Evolutionary conservation across 2,329 filamentous ascomycete genomes (phyloP), one percentile per base, ranked within the genome.

Genomic region (Colletotrichum siamense): DNA sequence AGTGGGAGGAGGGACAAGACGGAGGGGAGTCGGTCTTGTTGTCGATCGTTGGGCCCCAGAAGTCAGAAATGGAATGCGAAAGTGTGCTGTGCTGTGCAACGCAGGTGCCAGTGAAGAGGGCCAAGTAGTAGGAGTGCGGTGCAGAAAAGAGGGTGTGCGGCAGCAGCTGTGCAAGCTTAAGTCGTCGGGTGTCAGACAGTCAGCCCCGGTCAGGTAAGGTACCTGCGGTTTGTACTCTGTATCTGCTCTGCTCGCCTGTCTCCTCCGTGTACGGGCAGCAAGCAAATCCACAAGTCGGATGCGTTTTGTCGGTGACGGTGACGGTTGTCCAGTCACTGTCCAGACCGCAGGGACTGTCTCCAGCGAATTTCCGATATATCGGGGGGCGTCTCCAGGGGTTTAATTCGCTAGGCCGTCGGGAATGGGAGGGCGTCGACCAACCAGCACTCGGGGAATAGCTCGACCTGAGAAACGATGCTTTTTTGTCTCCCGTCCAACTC

Each of bases 341-440:
- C 68, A 69, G 55, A 55, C 57, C 63, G 24, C 63, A 66, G 63
- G 63, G 62, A 24, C 34, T 64, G 73, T 71, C 71, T 72, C 49
- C 73, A 72, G 49, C 67, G 73, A 76, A 76, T 69, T 73, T 76
- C 70, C 70, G 73, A 76, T 76, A 73, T 64, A 73, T 76, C 34
- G 73, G 73, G 70, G 73, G 73, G 69, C 70, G 57, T 65, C 69
- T 65, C 6, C 73, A 76, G 64, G 73, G 70, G 64, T 44, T 64
- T 59, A 65, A 52, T 67, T 69, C 39, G 73, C 70, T 69, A 65
- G 59, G 32, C 36, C 63, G 70, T 57, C 24, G 70, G 64, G 57
- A 44, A 69, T 36, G n/a, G 44, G 59, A 69, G 64, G 49, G 36
- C 64, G 57, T 61, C 34, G 70, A 65, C 73, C 70, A 76, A 73